phyloP scores from a whole-genome alignment of 2,329 filamentous ascomycete genomes.

The Ophiocordyceps australis region DNA sequence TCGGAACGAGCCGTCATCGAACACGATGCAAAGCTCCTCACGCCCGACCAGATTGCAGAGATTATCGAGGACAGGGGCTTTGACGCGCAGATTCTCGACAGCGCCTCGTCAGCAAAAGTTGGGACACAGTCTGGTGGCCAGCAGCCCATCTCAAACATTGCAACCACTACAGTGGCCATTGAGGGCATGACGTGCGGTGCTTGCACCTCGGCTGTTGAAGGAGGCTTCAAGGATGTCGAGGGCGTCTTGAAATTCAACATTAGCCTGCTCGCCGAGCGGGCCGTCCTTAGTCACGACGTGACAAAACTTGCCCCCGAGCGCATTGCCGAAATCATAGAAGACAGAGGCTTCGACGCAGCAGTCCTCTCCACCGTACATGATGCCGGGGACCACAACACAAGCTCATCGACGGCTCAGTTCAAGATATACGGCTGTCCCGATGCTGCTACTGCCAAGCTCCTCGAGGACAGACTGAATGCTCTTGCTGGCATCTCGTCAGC shows the following conservation, averaged over 20 bases:
- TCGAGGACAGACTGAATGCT: constrained; percentile 50
- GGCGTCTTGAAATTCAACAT: constrained; percentile 87
- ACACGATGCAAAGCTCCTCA: constrained; percentile 44
- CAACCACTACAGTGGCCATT: constrained; percentile 72
- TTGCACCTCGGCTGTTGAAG: constrained; percentile 82
- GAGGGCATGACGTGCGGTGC: constrained; percentile 97
- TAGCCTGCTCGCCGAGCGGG: constrained; percentile 80
- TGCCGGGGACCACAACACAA: constrained; percentile 30
- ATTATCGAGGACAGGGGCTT: constrained; percentile 60
- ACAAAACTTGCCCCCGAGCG: constrained; percentile 50
- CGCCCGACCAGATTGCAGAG: constrained; percentile 33
- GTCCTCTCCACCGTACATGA: constrained; percentile 61
- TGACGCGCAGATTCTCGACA: constrained; percentile 62
- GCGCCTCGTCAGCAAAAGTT: constrained; percentile 24
- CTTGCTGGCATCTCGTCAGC: constrained; percentile 59
- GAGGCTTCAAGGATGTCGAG: constrained; percentile 57
- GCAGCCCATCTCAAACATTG: constrained; percentile 18
- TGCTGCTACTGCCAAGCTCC: constrained; percentile 47
- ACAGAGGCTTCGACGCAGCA: constrained; percentile 72
- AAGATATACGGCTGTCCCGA: constrained; percentile 70
- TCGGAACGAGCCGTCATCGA: constrained; percentile 75
- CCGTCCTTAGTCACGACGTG: constrained; percentile 71
- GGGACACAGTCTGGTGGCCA: constrained; percentile 10
- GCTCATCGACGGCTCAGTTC: constrained; percentile 49
- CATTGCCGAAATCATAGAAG: constrained; percentile 72